These are phyloP conservation scores for Fremontodendron californicum DNA, from an alignment of 345 rosid genomes.

Conservation along the genomic window DNA sequence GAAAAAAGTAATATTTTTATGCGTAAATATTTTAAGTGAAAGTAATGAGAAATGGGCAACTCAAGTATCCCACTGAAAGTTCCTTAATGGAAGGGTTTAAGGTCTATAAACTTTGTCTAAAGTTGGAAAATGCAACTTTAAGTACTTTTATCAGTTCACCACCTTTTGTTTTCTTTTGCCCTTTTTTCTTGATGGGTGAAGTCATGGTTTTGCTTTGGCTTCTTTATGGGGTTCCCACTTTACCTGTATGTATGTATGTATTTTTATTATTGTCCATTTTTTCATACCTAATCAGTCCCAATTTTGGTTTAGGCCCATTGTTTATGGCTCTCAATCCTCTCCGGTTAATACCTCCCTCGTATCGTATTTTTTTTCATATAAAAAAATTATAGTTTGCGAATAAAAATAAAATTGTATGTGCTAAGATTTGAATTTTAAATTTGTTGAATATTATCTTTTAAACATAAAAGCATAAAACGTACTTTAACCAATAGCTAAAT, in stretches of 20 bases:
- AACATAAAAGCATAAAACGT: no score
- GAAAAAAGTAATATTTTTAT: not conserved
- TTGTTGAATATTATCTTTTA: not conserved
- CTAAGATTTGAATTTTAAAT: no score
- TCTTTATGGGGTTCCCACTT: conserved; percentile 12
- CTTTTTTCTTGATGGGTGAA: conserved; percentile 1
- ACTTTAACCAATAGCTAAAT: no score
- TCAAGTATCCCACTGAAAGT: conserved; percentile 10
- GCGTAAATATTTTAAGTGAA: not conserved
- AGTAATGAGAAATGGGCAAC: conserved; percentile 11
- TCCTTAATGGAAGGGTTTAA: conserved; percentile 18
- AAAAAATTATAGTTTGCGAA: no score
- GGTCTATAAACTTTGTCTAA: not conserved
- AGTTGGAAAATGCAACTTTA: not conserved
- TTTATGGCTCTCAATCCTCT: not conserved
- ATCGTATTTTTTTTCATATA: not conserved
- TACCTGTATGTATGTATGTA: not conserved
- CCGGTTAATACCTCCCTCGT: not conserved
- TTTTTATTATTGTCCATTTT: not conserved
- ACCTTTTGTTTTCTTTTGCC: not conserved
- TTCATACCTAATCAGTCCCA: not conserved
- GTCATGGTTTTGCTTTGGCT: conserved; percentile 12
- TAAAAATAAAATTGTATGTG: no score
- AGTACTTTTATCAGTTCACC: not conserved
- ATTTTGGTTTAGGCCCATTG: not conserved